Evolutionary conservation across 140 eudicot genomes (phyloP).

Genomic region (Flaveria floridana): DNA sequence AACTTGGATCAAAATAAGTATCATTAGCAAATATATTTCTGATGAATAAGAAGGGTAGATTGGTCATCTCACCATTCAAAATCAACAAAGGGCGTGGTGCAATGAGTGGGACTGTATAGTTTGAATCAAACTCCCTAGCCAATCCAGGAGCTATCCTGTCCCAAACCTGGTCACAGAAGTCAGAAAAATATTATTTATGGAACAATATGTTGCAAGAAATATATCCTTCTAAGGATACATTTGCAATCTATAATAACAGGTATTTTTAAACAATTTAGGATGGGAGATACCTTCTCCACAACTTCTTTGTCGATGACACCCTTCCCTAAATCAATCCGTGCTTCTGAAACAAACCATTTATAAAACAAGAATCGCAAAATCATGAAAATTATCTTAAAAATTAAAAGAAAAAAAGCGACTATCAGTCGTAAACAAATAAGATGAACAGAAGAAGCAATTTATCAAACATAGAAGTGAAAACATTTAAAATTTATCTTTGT

Average conservation of each 20-base stretch:
- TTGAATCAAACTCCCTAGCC: conserved; percentile 68
- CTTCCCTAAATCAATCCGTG: conserved; percentile 65
- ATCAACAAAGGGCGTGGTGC: conserved; percentile 85
- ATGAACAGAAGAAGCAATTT: neutral
- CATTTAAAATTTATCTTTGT: neutral
- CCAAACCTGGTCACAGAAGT: conserved; percentile 68
- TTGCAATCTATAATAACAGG: neutral
- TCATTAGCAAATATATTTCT: neutral
- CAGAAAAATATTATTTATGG: neutral
- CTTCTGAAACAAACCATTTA: conserved; percentile 53
- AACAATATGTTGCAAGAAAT: neutral
- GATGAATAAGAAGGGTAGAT: neutral
- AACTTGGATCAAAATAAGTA: conserved; percentile 4
- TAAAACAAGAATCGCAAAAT: neutral
- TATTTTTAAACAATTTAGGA: neutral
- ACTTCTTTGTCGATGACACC: conserved; percentile 77
- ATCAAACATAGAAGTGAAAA: neutral
- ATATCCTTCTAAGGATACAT: neutral
- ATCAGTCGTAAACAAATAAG: neutral
- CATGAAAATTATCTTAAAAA: neutral
- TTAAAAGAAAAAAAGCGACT: neutral
- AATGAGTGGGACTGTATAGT: conserved; percentile 68
- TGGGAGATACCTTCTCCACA: conserved; percentile 68
- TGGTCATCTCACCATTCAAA: conserved; percentile 56
- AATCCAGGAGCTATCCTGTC: conserved; percentile 89